A percentile compares a stretch with the other conserved stretches of the same genome.
Evolutionary conservation across 2,329 filamentous ascomycete genomes (phyloP).

Genomic region (Hymenoscyphus albidus): DNA sequence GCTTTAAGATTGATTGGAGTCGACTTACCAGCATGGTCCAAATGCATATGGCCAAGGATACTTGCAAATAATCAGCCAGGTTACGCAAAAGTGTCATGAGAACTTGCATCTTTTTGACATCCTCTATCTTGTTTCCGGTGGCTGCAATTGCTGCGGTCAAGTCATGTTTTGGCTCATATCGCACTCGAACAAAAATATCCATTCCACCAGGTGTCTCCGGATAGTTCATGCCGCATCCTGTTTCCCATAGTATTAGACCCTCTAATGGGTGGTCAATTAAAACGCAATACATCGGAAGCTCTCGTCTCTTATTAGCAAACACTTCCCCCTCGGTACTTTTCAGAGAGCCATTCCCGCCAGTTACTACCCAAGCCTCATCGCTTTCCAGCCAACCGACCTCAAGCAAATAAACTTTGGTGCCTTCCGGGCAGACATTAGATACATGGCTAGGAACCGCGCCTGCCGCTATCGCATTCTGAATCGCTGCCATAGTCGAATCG

Average conservation of each 20-base stretch:
- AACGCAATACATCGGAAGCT: constrained; percentile 28
- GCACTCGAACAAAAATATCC: constrained; percentile 39
- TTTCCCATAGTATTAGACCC: constrained; percentile 29
- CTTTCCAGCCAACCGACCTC: constrained; percentile 43
- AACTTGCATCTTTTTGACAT: constrained; percentile 41
- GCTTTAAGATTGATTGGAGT: not conserved
- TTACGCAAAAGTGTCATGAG: not conserved
- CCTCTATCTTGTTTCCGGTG: constrained; percentile 42
- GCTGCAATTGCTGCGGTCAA: constrained; percentile 33
- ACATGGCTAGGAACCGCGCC: constrained; percentile 26
- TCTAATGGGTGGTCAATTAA: constrained; percentile 31
- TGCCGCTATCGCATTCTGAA: constrained; percentile 25
- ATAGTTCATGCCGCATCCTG: constrained; percentile 28
- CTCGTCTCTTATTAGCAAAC: constrained; percentile 28
- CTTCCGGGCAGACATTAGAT: constrained; percentile 38
- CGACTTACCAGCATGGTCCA: constrained; percentile 41
- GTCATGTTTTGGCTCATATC: constrained; percentile 29
- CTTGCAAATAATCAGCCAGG: constrained; percentile 11
- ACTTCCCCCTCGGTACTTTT: constrained; percentile 21
- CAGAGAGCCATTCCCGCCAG: constrained; percentile 27
- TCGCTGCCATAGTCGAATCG: constrained; percentile 22
- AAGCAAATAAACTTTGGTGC: constrained; percentile 46
- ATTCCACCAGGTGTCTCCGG: constrained; percentile 34
- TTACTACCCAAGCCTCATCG: constrained; percentile 42
- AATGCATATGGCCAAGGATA: constrained; percentile 45